Conservation (phyloP, 345 rosid species). For the Salix viminalis region DNA sequence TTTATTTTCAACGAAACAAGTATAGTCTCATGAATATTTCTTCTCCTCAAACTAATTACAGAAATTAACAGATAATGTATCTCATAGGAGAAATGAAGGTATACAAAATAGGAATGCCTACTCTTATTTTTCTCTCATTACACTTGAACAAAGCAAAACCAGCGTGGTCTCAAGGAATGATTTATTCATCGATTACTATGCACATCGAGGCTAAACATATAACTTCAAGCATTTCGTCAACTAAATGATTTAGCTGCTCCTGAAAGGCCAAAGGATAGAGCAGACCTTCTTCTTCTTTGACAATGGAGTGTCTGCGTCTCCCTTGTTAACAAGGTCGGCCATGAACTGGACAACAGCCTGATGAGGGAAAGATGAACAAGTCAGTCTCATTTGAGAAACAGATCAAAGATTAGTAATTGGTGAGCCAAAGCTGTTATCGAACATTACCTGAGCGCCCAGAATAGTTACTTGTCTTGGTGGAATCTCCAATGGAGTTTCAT, state of each 20-base stretch:
- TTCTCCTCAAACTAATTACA: too few species aligned
- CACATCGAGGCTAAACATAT: background rate
- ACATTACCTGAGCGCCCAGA: conserved; percentile 57
- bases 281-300: conserved; percentile 26
- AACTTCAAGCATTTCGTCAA: background rate
- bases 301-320: conserved; percentile 18
- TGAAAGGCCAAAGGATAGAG: conserved; percentile 18
- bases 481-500: conserved; percentile 59
- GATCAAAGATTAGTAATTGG: background rate
- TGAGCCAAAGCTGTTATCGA: background rate
- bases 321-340: conserved; percentile 36
- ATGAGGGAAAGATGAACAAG: background rate
- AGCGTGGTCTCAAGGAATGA: background rate
- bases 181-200: background rate
- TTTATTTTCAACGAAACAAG: too few species aligned
- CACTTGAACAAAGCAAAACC: background rate
- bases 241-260: background rate
- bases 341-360: conserved; percentile 59
- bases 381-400: background rate
- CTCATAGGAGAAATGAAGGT: too few species aligned
- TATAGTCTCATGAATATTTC: too few species aligned
- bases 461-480: conserved; percentile 50
- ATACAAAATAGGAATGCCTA: too few species aligned
- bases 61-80: too few species aligned
- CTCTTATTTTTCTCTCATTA: background rate